phyloP scores from a whole-genome alignment of 768 basidiomycete genomes.

The Boletellus ananas region DNA sequence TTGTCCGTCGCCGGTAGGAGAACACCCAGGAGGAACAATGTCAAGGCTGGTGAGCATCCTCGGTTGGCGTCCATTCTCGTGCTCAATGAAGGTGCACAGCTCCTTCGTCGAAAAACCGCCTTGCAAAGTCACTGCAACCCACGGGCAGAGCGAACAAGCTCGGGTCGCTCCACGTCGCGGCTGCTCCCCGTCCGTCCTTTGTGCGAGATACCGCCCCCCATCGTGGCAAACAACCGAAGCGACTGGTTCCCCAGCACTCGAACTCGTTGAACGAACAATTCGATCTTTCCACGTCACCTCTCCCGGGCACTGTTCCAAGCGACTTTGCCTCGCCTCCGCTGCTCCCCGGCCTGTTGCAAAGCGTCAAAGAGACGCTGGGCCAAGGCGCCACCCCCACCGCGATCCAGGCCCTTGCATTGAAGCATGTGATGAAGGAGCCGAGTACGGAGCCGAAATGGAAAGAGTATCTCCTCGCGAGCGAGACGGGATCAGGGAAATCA shows the following conservation, averaged over 20 bases:
- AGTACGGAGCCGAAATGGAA: conserved; percentile 15
- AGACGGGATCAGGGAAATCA: conserved; percentile 91
- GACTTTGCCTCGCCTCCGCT: conserved; percentile 67
- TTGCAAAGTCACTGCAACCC: conserved; percentile 27
- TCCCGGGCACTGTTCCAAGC: conserved; percentile 29
- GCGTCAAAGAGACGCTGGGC: conserved; percentile 57
- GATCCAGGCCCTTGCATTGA: conserved; percentile 74
- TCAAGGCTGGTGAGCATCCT: conserved; percentile 12
- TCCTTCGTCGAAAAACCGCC: conserved; percentile 25
- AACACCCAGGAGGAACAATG: conserved; percentile 9
- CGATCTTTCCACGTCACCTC: conserved; percentile 29
- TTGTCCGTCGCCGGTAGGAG: conserved; percentile 10
- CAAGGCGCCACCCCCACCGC: conserved; percentile 58
- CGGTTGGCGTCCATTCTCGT: not conserved
- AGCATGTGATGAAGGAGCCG: conserved; percentile 48
- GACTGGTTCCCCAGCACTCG: not conserved
- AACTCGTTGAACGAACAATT: conserved; percentile 36
- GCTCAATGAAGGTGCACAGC: conserved; percentile 4
- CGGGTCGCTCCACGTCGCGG: conserved; percentile 25
- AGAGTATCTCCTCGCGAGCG: conserved; percentile 73
- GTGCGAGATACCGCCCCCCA: conserved; percentile 20
- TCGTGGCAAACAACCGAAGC: conserved; percentile 8
- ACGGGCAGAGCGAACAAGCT: conserved; percentile 24
- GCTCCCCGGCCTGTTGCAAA: conserved; percentile 57
- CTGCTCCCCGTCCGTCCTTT: conserved; percentile 14